Conservation (phyloP, 176 grass and related monocot species). For the Otatea glauca region DNA sequence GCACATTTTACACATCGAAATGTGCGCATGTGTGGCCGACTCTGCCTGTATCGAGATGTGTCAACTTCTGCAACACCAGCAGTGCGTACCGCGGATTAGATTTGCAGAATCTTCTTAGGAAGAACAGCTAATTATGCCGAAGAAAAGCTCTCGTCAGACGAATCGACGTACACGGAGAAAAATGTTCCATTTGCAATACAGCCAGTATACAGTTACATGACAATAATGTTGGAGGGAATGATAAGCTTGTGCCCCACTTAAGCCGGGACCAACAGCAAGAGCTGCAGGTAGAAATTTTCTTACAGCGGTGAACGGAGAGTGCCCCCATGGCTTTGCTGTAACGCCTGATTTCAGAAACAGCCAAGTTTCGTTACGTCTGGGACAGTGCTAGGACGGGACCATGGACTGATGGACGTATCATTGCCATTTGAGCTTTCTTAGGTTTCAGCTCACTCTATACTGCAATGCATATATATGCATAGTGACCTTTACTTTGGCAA, state of each 20-base stretch:
- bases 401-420: neutral
- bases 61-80: neutral
- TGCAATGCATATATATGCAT: neutral
- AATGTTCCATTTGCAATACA: neutral
- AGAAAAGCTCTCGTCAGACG: neutral
- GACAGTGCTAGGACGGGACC: slow-evolving; percentile 37
- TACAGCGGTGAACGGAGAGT: neutral
- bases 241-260: neutral
- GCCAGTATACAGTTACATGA: neutral
- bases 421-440: neutral
- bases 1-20: neutral
- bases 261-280: neutral
- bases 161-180: neutral
- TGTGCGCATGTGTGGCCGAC: neutral
- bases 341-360: neutral
- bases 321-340: neutral
- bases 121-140: neutral
- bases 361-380: neutral
- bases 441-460: neutral
- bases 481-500: neutral
- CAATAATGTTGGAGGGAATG: neutral
- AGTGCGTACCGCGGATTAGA: neutral
- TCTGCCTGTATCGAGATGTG: neutral
- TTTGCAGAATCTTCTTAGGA: neutral
- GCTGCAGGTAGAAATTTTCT: neutral